These are phyloP conservation scores for Fusarium poae DNA, from an alignment of 2,329 filamentous ascomycete genomes.

Conservation along the genomic window DNA sequence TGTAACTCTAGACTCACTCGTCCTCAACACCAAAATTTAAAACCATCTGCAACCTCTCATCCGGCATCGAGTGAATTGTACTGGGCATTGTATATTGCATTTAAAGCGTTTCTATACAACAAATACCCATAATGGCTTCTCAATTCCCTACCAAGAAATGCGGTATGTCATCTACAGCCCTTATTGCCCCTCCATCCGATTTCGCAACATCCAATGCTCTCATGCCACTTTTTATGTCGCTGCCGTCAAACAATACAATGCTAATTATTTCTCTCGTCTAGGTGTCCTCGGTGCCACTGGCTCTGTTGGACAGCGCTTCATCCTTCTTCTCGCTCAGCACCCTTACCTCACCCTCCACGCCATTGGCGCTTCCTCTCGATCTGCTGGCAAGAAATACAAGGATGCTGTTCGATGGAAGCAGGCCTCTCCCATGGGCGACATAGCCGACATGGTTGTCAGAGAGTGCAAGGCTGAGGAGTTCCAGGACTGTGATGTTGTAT, in stretches of 20 bases:
- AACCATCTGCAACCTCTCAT: slow-evolving; percentile 12
- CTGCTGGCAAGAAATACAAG: slow-evolving; percentile 92
- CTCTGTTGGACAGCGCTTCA: slow-evolving; percentile 95
- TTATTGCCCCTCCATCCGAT: slow-evolving; percentile 27
- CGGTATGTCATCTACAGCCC: slow-evolving; percentile 57
- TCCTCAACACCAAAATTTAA: slow-evolving; percentile 42
- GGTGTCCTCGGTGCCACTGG: slow-evolving; percentile 91
- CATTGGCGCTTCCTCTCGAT: slow-evolving; percentile 88
- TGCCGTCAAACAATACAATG: neutral
- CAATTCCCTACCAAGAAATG: slow-evolving; percentile 70
- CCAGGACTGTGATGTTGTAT: slow-evolving; percentile 90
- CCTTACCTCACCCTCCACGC: slow-evolving; percentile 88
- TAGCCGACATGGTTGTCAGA: slow-evolving; percentile 86
- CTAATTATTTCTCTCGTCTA: slow-evolving; percentile 49
- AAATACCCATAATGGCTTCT: slow-evolving; percentile 48
- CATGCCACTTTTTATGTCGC: neutral
- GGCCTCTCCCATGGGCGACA: slow-evolving; percentile 80
- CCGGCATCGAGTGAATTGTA: neutral
- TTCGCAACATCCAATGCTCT: slow-evolving; percentile 17
- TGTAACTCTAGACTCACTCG: slow-evolving; percentile 36
- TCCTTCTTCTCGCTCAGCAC: slow-evolving; percentile 89
- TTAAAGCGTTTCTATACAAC: neutral
- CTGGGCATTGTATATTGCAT: neutral
- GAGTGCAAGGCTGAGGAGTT: slow-evolving; percentile 88
- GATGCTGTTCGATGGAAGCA: slow-evolving; percentile 98